These are phyloP conservation scores for Fusarium metavorans DNA, from an alignment of 2,329 filamentous ascomycete genomes.

Conservation along the genomic window DNA sequence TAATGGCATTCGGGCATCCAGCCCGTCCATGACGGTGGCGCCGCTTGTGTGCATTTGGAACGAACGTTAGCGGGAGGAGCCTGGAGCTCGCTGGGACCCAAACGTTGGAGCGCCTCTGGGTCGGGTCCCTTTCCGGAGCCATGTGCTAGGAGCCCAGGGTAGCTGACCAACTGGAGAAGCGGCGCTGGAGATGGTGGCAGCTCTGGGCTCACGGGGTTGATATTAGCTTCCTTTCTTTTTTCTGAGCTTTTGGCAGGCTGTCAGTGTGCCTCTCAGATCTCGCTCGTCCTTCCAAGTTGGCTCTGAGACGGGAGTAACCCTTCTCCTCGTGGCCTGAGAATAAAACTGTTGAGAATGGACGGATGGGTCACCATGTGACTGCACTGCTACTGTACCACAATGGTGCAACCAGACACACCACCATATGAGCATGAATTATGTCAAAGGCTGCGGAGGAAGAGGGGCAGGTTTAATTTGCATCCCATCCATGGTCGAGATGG, in stretches of 20 bases:
- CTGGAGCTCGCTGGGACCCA: background rate
- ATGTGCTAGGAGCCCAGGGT: constrained; percentile 21
- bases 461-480: constrained; percentile 37
- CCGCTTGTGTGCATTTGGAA: constrained; percentile 27
- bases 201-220: constrained; percentile 10
- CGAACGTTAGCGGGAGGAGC: constrained; percentile 32
- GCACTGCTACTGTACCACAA: constrained; percentile 15
- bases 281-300: background rate
- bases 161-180: constrained; percentile 3
- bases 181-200: constrained; percentile 18
- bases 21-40: constrained; percentile 8
- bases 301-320: background rate
- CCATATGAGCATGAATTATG: constrained; percentile 13
- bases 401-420: constrained; percentile 6
- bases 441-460: constrained; percentile 24
- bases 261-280: background rate
- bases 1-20: constrained; percentile 23
- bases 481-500: constrained; percentile 25
- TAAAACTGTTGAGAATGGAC: constrained; percentile 10
- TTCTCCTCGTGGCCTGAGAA: constrained; percentile 5
- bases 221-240: background rate
- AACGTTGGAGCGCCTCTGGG: constrained; percentile 35
- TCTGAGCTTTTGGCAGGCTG: background rate
- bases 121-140: constrained; percentile 24
- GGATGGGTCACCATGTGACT: background rate